Evolutionary conservation across 2,329 filamentous ascomycete species (phyloP).

Genomic region (Seiridium cupressi): DNA sequence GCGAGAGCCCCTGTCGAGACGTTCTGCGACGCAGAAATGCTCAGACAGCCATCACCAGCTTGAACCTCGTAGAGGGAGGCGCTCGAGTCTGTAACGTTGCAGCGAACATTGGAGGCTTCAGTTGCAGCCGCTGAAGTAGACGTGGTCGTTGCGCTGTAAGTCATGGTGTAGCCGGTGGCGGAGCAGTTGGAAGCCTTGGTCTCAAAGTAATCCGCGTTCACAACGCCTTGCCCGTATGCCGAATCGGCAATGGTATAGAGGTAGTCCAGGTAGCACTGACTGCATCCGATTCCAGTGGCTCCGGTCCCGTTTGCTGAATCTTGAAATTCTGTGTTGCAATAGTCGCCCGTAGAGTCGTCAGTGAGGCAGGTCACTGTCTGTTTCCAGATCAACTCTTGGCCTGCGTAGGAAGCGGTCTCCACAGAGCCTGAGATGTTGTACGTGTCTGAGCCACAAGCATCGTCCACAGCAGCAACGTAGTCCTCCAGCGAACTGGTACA

Average conservation of each 20-base stretch:
- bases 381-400: not conserved
- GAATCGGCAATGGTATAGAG: not conserved
- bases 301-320: conserved; percentile 1
- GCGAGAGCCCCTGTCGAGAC: not conserved
- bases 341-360: not conserved
- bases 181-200: not conserved
- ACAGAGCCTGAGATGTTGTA: not conserved
- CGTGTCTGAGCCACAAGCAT: not conserved
- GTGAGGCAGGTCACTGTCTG: not conserved
- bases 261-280: not conserved
- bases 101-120: not conserved
- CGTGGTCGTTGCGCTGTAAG: not conserved
- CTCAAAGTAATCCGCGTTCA: not conserved
- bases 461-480: not conserved
- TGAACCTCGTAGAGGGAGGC: not conserved
- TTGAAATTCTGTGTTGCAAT: conserved; percentile 1
- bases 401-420: not conserved
- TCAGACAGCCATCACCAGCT: not conserved
- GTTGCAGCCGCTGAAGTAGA: not conserved
- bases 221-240: not conserved
- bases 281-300: not conserved
- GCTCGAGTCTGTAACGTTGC: not conserved
- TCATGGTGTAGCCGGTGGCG: not conserved
- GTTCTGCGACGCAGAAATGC: not conserved
- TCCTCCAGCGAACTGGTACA: not conserved